Percentiles rank a stretch among this genome's conserved stretches.
phyloP scores from a whole-genome alignment of 495 filamentous ascomycete species.

The Penicillium subrubescens region DNA sequence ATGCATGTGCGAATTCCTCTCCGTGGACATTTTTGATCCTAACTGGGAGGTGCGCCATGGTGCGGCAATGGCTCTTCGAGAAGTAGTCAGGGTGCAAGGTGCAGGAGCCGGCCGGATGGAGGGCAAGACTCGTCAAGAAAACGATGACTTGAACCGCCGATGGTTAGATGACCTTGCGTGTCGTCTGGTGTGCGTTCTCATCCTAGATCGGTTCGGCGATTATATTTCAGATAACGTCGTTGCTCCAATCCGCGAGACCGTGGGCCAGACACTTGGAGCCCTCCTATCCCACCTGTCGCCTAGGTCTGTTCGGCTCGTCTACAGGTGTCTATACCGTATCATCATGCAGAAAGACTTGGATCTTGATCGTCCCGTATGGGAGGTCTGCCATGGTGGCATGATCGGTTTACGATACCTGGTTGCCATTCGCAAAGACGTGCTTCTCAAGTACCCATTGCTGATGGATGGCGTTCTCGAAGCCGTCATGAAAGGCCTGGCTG shows the following conservation, averaged over 20 bases:
- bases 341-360: conserved; percentile 87
- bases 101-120: conserved; percentile 80
- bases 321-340: conserved; percentile 78
- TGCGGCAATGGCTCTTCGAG: conserved; percentile 91
- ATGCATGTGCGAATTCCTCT: conserved; percentile 89
- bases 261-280: conserved; percentile 92
- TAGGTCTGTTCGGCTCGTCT: conserved; percentile 75
- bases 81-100: conserved; percentile 90
- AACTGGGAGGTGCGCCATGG: conserved; percentile 98
- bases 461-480: conserved; percentile 90
- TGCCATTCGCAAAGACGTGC: conserved; percentile 87
- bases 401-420: conserved; percentile 93
- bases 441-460: conserved; percentile 77
- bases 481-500: conserved; percentile 91
- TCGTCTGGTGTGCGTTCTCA: conserved; percentile 88
- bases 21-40: conserved; percentile 87
- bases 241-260: conserved; percentile 92
- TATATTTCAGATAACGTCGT: conserved; percentile 97
- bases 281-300: conserved; percentile 78
- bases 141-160: conserved; percentile 73
- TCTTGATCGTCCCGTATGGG: conserved; percentile 75
- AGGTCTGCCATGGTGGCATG: conserved; percentile 97
- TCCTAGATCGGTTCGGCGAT: conserved; percentile 96
- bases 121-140: conserved; percentile 70
- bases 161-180: conserved; percentile 95